Evolutionary conservation across 306 rosid species (phyloP).

Genomic region (Fagus crenata): DNA sequence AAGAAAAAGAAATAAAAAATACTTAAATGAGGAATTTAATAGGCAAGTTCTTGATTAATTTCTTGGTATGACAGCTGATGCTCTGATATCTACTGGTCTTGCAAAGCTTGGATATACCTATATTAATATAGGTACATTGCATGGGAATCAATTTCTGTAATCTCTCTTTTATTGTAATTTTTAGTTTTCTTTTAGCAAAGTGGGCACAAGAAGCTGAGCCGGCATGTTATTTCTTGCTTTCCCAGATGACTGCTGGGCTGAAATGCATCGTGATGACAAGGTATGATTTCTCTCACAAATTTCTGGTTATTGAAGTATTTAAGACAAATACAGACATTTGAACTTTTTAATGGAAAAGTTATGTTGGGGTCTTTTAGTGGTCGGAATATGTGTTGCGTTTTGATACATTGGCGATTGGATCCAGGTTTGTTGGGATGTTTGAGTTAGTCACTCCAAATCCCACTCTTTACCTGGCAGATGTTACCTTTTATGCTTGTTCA

Average conservation of each 20-base stretch:
- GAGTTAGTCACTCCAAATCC: too few species aligned
- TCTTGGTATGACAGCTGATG: conserved; percentile 63
- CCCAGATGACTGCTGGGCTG: conserved; percentile 99
- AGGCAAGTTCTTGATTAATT: neutral
- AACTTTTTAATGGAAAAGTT: neutral
- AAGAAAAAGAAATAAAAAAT: too few species aligned
- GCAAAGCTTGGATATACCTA: conserved; percentile 84
- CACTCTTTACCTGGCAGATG: too few species aligned
- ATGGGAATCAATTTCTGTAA: neutral
- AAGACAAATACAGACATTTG: neutral
- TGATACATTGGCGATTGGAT: too few species aligned
- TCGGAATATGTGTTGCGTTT: too few species aligned
- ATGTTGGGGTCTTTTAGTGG: neutral
- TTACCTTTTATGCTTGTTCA: too few species aligned
- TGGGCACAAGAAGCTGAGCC: conserved; percentile 4
- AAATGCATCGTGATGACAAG: conserved; percentile 61
- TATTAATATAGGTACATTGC: conserved; percentile 72
- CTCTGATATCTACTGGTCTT: conserved; percentile 80
- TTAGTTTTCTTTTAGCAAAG: neutral
- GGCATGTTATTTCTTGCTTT: neutral
- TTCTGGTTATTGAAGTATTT: neutral
- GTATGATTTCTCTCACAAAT: conserved; percentile 31
- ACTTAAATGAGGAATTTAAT: neutral
- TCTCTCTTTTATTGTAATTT: neutral
- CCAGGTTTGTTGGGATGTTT: too few species aligned